These are phyloP conservation scores for Yueomyces sinensis DNA, from an alignment of 805 yeast species.

Conservation along the genomic window DNA sequence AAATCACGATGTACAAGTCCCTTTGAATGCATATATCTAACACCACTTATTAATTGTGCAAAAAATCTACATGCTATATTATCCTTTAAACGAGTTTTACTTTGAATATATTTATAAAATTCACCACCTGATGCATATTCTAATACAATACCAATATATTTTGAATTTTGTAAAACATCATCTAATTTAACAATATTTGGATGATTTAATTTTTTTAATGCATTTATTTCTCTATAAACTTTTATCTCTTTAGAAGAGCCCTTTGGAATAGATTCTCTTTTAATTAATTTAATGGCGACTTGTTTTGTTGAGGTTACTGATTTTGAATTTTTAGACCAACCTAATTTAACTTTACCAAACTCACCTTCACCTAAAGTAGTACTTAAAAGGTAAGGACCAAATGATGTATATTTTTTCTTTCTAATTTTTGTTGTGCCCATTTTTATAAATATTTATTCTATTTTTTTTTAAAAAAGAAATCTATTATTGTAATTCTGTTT, in stretches of 20 bases:
- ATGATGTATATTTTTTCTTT: constrained; percentile 53
- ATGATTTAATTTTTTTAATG: constrained; percentile 71
- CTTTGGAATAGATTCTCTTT: constrained; percentile 75
- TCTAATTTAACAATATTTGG: constrained; percentile 90
- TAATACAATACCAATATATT: constrained; percentile 89
- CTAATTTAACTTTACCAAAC: constrained; percentile 96
- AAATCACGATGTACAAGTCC: constrained; percentile 85
- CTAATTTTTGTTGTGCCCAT: no score
- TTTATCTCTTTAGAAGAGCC: constrained; percentile 78
- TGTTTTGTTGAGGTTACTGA: constrained; percentile 30
- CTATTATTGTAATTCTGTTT: no score
- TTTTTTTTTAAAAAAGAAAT: no score
- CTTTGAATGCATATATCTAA: constrained; percentile 83
- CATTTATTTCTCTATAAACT: constrained; percentile 87
- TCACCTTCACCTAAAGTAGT: constrained; percentile 97
- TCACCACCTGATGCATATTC: constrained; percentile 99
- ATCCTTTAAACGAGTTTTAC: constrained; percentile 77
- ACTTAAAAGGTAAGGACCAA: constrained; percentile 84
- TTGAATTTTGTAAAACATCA: constrained; percentile 87
- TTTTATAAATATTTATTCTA: no score
- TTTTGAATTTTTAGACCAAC: constrained; percentile 69
- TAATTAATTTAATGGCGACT: constrained; percentile 87
- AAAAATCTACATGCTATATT: constrained; percentile 74
- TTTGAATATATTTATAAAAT: constrained; percentile 80
- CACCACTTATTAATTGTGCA: constrained; percentile 91